Base-by-base conservation (phyloP, 2,329 filamentous ascomycete species). In the Fusarium nurragi region DNA sequence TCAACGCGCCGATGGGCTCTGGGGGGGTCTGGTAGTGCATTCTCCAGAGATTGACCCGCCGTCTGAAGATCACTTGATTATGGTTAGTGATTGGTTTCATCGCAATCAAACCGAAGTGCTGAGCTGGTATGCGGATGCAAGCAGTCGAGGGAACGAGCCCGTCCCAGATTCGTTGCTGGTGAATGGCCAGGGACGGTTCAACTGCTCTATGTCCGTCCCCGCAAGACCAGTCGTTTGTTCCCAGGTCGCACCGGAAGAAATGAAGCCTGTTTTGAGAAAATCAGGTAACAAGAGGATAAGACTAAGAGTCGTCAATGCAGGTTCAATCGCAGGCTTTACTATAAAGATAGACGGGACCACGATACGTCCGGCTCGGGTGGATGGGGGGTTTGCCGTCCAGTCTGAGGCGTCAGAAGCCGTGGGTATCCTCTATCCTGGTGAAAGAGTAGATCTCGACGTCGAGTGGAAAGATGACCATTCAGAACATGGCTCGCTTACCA, bases 111-210 rank as follows among this genome's bases (percentile, higher is more conserved):
- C 26, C 0, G 38, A 52, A 12, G 56, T 59, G 0, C 4, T 59
- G 12, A 8, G 21, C 5, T 59, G 54, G 54, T 59, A 34, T 37
- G 45, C 56, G 1, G 56, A 59, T 25, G 26, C 56, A 1, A 44
- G 45, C 3, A 59, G 54, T 12, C 44, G 56, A 13, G 56, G 56
- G 2, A 59, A 59, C 7, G 56, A 59, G 8, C 54, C 56, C 0
- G 56, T 59, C 2, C 56, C 56, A 34, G 56, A 59, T 16, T 59
- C 56, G 0, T 14, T 59, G 6, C 3, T 59, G 0, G 4, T 52
- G 0, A 59, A 59, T 14, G 56, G 56, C 0, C 25, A 13, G 0
- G 56, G 56, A 6, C 38, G 22, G 1, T 59, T 59, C 4, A 11
- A 52, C 6, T 59, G 56, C 2, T 59, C 56, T 1, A 59, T 52